Evolutionary conservation across 108 stramenopile species (phyloP), one percentile per base, ranked within the genome.

Genomic region (Stephanodiscus triporus): DNA sequence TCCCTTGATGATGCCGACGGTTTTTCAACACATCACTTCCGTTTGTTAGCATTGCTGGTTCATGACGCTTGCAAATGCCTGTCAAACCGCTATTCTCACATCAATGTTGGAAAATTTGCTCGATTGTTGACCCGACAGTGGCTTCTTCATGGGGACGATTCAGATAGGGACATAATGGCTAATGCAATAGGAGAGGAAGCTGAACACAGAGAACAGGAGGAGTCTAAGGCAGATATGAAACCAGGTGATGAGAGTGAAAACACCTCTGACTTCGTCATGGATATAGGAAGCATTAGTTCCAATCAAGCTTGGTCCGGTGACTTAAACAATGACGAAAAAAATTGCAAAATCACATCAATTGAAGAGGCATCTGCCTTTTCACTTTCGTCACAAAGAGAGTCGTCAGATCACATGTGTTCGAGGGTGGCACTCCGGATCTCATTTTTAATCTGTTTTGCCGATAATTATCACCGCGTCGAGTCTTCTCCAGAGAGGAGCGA

Each of bases 221-320:
- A 45, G 55, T 56, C 55, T 6, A 57, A 49, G 32, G 32, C 42
- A 19, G 53, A 50, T 13, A 26, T 50, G 37, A 66, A 58, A 24
- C 38, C 71, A 17, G 53, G 63, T 55, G 72, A 72, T 23, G 84
- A 86, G 10, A 77, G 77, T 45, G 90, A 95, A 38, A 82, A 88
- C 56, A 88, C 90, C 2, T 77, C 86, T 22, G 85, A 91, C 38
- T 95, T 95, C 70, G 80, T 92, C 5, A 92, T 95, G 89, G 91
- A 95, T 78, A 77, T 95, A n/a, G 78, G 84, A 34, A 68, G 47
- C 40, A 67, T 91, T 9, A 78, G 78, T 57, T 76, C 84, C 36
- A 37, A 72, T 49, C 67, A 80, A 23, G 55, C 47, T 11, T 89
- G 86, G 88, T 53, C 83, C 50, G 66, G 45, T 38, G 62, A 80